Evolutionary conservation across 1,139 yeast genomes (phyloP).

Genomic region (Candida glucosophila): DNA sequence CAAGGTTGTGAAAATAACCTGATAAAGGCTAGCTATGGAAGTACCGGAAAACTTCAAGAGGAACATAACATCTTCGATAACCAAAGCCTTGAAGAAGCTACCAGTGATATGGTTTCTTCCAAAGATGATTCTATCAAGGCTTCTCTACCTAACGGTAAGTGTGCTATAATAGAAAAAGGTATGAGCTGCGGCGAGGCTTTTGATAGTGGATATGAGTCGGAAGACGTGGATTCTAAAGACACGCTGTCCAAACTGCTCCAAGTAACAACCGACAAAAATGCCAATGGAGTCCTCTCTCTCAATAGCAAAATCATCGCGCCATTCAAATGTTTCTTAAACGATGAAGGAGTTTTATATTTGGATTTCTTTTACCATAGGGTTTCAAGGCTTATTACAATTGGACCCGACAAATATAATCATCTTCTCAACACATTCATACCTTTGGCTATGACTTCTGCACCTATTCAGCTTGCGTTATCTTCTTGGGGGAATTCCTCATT

Average conservation of each 20-base stretch:
- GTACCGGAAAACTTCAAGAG: neutral
- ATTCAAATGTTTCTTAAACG: conserved; percentile 1
- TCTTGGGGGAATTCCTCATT: conserved; percentile 1
- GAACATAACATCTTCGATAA: neutral
- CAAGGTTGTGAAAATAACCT: no score
- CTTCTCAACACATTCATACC: conserved; percentile 2
- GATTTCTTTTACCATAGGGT: conserved; percentile 1
- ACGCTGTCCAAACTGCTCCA: neutral
- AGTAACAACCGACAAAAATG: neutral
- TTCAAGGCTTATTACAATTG: conserved; percentile 1
- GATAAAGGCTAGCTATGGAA: neutral
- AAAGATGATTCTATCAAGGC: no score
- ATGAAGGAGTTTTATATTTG: neutral
- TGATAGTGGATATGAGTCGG: neutral
- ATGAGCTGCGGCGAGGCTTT: neutral
- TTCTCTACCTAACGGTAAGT: no score
- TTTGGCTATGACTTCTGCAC: conserved; percentile 1
- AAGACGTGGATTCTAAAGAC: conserved; percentile 1
- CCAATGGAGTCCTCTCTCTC: no score
- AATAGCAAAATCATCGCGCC: neutral
- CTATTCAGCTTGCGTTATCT: conserved; percentile 1
- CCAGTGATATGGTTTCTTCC: neutral
- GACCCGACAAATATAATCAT: conserved; percentile 1
- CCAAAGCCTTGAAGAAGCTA: neutral
- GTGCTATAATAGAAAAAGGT: no score